These are phyloP conservation scores for Dissophora globulifera DNA, from an alignment of 192 early-diverging fungal species.

Conservation along the genomic window DNA sequence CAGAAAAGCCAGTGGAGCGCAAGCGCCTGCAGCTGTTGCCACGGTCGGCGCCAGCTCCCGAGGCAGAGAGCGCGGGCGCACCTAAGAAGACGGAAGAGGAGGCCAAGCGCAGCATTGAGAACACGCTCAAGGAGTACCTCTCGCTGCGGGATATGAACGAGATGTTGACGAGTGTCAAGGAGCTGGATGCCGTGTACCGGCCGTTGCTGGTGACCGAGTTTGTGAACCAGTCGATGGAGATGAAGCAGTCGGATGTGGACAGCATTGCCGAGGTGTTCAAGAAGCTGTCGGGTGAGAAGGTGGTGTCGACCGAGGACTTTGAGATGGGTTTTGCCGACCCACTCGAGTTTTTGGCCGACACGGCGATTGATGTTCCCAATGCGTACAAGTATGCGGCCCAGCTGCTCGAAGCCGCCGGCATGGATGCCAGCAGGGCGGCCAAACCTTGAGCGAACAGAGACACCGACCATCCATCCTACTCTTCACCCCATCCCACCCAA, in stretches of 20 bases:
- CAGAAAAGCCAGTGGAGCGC: constrained; percentile 51
- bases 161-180: constrained; percentile 74
- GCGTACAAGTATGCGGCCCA: constrained; percentile 72
- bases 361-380: constrained; percentile 76
- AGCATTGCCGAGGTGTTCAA: constrained; percentile 67
- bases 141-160: constrained; percentile 68
- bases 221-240: constrained; percentile 57
- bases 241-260: constrained; percentile 63
- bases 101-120: constrained; percentile 51
- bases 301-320: constrained; percentile 61
- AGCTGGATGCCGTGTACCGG: constrained; percentile 49
- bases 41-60: constrained; percentile 36
- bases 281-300: constrained; percentile 54
- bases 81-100: constrained; percentile 60
- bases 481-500: too few relatives aligned
- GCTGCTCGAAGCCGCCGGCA: constrained; percentile 63
- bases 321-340: constrained; percentile 64
- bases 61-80: constrained; percentile 39
- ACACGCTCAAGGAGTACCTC: constrained; percentile 72
- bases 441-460: constrained; percentile 30
- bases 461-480: too few relatives aligned
- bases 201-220: constrained; percentile 40
- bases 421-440: constrained; percentile 55
- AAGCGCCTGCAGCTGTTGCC: constrained; percentile 40
- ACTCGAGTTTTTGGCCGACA: constrained; percentile 74